A percentile compares a stretch with the other conserved stretches of the same genome.
phyloP scores from a whole-genome alignment of 225 moss, liverwort and hornwort species.

The Polytrichum formosum region DNA sequence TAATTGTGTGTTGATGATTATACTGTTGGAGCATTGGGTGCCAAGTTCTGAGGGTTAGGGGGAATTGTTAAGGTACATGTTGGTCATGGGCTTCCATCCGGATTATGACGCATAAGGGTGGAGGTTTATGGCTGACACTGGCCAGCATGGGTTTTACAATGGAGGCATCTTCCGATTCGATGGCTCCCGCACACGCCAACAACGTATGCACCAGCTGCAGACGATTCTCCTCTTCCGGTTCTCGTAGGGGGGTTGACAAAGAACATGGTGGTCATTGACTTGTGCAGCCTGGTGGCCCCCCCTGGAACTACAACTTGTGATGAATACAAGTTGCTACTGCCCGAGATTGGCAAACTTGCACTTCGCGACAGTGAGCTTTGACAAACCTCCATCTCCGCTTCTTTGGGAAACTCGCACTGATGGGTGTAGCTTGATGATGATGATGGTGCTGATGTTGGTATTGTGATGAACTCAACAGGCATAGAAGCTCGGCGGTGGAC shows the following conservation, averaged over 20 bases:
- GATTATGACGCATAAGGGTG: too few relatives aligned
- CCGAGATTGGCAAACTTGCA: not conserved
- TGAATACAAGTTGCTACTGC: not conserved
- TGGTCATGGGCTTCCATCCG: too few relatives aligned
- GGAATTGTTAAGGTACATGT: too few relatives aligned
- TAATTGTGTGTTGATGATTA: too few relatives aligned
- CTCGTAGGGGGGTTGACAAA: not conserved
- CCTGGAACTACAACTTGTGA: not conserved
- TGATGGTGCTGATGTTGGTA: not conserved
- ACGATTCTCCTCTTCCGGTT: slow-evolving; percentile 36
- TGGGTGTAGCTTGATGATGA: not conserved
- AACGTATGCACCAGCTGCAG: slow-evolving; percentile 61
- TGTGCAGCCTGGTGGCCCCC: not conserved
- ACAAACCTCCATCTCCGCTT: not conserved
- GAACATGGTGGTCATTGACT: not conserved
- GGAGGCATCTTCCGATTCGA: slow-evolving; percentile 33
- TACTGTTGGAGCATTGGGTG: too few relatives aligned
- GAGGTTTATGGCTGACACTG: too few relatives aligned
- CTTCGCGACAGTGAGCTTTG: not conserved
- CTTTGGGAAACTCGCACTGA: slow-evolving; percentile 1
- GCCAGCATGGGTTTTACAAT: slow-evolving; percentile 46
- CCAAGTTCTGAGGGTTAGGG: too few relatives aligned
- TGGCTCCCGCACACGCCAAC: slow-evolving; percentile 60
- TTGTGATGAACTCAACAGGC: slow-evolving; percentile 24
- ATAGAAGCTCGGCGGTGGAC: slow-evolving; percentile 26